Conservation (phyloP, 139 green algal species). For the Micractinium conductrix region DNA sequence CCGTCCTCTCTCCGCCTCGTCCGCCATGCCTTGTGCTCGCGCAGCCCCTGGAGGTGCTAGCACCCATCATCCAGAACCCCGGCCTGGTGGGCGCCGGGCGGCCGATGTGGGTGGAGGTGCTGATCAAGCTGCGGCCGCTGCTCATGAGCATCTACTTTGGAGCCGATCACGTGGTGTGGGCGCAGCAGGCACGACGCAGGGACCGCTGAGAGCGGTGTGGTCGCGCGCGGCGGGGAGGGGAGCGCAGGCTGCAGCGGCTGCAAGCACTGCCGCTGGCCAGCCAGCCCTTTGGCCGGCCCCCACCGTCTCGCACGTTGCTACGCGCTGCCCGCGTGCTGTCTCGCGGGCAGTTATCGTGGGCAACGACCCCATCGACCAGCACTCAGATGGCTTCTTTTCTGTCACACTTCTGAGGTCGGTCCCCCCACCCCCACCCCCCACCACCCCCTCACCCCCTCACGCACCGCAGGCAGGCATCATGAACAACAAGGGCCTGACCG, state of each 20-base stretch:
- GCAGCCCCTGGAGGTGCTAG: conserved; percentile 82
- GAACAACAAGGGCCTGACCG: conserved; percentile 71
- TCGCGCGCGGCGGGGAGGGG: too few species aligned
- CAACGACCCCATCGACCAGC: too few species aligned
- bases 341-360: too few species aligned
- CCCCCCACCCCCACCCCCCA: neutral
- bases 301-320: too few species aligned
- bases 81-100: conserved; percentile 64
- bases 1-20: too few species aligned
- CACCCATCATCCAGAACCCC: conserved; percentile 76
- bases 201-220: too few species aligned
- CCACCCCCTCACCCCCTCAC: neutral
- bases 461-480: conserved; percentile 72
- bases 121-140: conserved; percentile 88
- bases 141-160: conserved; percentile 96
- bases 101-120: conserved; percentile 69
- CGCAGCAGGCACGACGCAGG: too few species aligned
- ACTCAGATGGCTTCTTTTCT: too few species aligned
- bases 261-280: too few species aligned
- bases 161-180: conserved; percentile 94
- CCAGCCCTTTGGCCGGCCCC: too few species aligned
- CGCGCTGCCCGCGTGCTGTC: too few species aligned
- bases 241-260: too few species aligned
- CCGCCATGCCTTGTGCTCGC: neutral
- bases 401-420: neutral